Conservation (phyloP, 1,139 yeast species). For the Casaregolazyma suthepensis region DNA sequence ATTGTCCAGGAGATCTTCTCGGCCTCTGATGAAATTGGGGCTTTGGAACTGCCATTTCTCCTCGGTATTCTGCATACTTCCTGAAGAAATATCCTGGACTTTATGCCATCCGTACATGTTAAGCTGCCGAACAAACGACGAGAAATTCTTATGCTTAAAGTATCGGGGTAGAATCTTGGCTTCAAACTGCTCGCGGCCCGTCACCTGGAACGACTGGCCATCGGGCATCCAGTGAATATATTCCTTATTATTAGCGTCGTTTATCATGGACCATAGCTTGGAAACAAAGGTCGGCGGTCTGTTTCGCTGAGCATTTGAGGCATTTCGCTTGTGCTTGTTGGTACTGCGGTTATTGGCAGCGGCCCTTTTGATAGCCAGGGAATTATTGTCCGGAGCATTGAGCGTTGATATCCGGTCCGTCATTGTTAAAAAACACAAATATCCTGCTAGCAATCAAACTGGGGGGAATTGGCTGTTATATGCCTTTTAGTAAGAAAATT, state of each 20-base stretch:
- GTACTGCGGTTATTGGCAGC: neutral
- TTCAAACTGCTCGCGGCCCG: constrained; percentile 81
- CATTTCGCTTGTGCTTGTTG: constrained; percentile 23
- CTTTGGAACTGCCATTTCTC: constrained; percentile 76
- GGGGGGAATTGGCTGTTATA: neutral
- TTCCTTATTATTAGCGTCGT: constrained; percentile 62
- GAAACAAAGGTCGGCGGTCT: constrained; percentile 78
- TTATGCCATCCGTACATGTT: constrained; percentile 99
- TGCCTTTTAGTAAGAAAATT: neutral
- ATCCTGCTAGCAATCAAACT: neutral
- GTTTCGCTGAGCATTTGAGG: constrained; percentile 34
- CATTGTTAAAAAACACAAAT: neutral
- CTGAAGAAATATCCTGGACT: constrained; percentile 70
- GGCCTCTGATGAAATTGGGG: constrained; percentile 65
- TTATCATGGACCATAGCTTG: constrained; percentile 93
- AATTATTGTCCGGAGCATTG: constrained; percentile 2
- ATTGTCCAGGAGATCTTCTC: constrained; percentile 68
- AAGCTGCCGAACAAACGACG: constrained; percentile 89
- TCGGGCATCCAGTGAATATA: constrained; percentile 80
- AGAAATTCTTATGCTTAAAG: constrained; percentile 91
- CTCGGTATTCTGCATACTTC: constrained; percentile 49
- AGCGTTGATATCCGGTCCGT: constrained; percentile 2
- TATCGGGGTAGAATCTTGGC: constrained; percentile 78
- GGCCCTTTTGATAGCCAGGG: constrained; percentile 6
- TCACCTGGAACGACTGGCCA: constrained; percentile 80